Percentiles rank a stretch among this genome's conserved stretches.
Conservation (phyloP, 352 stramenopile genomes). For the Phytophthora pseudosyringae region DNA sequence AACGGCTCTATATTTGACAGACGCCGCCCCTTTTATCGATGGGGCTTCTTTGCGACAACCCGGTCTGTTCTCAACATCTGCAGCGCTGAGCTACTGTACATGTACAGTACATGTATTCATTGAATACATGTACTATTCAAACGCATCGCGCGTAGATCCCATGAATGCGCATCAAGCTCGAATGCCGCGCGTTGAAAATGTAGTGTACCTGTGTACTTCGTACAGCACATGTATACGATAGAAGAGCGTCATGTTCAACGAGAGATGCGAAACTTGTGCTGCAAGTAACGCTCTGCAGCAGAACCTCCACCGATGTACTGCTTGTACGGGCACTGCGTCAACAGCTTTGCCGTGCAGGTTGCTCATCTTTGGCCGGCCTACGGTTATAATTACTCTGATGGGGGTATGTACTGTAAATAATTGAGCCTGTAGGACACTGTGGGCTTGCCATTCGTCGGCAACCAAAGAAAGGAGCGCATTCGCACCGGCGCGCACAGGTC, state of each 20-base stretch:
- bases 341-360: neutral
- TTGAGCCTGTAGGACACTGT: neutral
- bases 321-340: no score
- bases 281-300: neutral
- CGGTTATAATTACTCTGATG: neutral
- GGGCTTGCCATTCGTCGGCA: conserved; percentile 1
- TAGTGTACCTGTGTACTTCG: neutral
- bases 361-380: neutral
- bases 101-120: no score
- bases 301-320: no score
- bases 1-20: no score
- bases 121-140: no score
- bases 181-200: neutral
- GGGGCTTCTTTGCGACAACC: no score
- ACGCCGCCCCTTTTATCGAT: no score
- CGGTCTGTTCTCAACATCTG: no score
- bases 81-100: no score
- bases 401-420: no score
- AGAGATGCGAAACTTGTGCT: neutral
- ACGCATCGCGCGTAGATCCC: no score
- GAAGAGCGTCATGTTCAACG: conserved; percentile 10
- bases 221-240: conserved; percentile 1
- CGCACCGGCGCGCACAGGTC: conserved; percentile 4
- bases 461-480: conserved; percentile 2
- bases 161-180: no score